Evolutionary conservation across 331 rosid genomes (phyloP).

Genomic region (Stylosanthes scabra): DNA sequence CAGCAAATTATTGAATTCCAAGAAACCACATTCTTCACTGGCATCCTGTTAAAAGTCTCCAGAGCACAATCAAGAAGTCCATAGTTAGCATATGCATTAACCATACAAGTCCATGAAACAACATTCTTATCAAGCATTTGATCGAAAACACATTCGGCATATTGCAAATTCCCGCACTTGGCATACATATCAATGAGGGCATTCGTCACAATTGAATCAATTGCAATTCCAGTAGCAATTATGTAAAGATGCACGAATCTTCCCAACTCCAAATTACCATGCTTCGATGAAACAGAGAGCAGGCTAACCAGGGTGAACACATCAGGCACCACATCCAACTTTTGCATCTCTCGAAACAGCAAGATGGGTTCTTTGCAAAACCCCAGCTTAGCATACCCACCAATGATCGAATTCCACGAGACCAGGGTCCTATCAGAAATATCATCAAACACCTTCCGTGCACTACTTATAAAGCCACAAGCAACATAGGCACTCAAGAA

Average conservation of each 20-base stretch:
- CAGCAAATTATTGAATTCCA: conserved; percentile 81
- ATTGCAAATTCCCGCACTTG: conserved; percentile 67
- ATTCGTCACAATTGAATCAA: conserved; percentile 67
- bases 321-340: conserved; percentile 50
- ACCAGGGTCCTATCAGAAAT: conserved; percentile 59
- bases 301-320: conserved; percentile 67
- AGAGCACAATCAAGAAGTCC: conserved; percentile 59
- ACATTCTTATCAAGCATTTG: conserved; percentile 60
- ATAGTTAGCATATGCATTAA: conserved; percentile 63
- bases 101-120: conserved; percentile 73
- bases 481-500: conserved; percentile 50
- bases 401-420: conserved; percentile 76
- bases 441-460: conserved; percentile 65
- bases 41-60: conserved; percentile 60
- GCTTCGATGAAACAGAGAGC: conserved; percentile 73
- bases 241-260: conserved; percentile 60
- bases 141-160: conserved; percentile 51
- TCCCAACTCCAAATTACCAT: conserved; percentile 56
- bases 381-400: conserved; percentile 63
- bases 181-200: conserved; percentile 76
- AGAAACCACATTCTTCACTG: conserved; percentile 67
- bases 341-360: conserved; percentile 60
- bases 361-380: conserved; percentile 44
- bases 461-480: conserved; percentile 51
- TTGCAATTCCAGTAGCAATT: conserved; percentile 49